Conservation (phyloP, 345 rosid genomes). For the Melaleuca alternifolia region DNA sequence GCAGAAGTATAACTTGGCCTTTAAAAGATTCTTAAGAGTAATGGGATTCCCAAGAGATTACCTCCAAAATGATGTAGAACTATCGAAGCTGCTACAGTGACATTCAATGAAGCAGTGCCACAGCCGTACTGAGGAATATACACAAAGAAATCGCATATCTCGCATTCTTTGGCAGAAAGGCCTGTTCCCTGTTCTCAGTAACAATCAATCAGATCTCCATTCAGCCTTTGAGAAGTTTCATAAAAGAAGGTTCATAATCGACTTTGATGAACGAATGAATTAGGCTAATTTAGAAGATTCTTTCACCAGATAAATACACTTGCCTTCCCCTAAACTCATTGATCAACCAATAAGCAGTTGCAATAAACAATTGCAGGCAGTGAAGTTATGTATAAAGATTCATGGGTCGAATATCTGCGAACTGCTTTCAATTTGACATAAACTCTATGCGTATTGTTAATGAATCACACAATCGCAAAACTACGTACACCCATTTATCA, state of each 20-base stretch:
- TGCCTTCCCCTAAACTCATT: neutral
- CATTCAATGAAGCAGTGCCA: conserved; percentile 94
- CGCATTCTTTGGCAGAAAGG: conserved; percentile 81
- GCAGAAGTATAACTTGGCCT: neutral
- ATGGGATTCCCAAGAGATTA: conserved; percentile 3
- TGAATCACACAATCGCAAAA: neutral
- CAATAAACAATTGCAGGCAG: neutral
- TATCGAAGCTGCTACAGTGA: conserved; percentile 92
- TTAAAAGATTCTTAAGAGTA: neutral
- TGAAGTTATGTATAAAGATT: neutral
- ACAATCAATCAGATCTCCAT: neutral
- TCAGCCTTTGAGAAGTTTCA: neutral
- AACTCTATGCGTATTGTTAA: neutral
- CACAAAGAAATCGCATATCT: conserved; percentile 83
- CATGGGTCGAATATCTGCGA: neutral
- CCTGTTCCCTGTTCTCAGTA: conserved; percentile 61
- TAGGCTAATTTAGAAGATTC: neutral
- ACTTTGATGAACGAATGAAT: neutral
- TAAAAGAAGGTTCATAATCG: neutral
- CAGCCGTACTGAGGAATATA: conserved; percentile 90
- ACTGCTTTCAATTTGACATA: neutral
- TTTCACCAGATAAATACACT: neutral
- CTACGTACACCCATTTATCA: neutral
- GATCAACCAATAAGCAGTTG: neutral
- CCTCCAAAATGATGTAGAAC: conserved; percentile 97